Percentiles rank a stretch among this genome's conserved stretches.
Evolutionary conservation across 345 rosid genomes (phyloP).

Genomic region (Cochlearia excelsa): DNA sequence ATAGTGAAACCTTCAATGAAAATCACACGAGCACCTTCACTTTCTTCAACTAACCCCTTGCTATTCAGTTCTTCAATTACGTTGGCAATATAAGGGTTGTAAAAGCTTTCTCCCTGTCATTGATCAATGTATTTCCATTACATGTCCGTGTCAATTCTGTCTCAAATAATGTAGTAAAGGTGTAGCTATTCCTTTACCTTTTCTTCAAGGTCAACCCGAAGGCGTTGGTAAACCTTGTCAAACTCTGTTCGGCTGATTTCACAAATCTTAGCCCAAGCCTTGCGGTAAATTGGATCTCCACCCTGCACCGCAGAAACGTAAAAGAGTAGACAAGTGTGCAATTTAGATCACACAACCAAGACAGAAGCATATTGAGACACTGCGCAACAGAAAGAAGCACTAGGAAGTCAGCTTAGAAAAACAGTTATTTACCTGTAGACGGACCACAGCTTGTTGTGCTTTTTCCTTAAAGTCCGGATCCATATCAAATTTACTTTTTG

Average conservation of each 20-base stretch:
- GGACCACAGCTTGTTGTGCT: slow-evolving; percentile 80
- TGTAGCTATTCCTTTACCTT: slow-evolving; percentile 46
- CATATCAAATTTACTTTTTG: slow-evolving; percentile 62
- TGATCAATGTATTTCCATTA: slow-evolving; percentile 18
- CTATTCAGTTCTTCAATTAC: slow-evolving; percentile 47
- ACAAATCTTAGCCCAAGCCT: slow-evolving; percentile 82
- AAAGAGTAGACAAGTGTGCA: slow-evolving; percentile 1
- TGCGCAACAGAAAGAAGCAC: neutral
- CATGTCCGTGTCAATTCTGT: slow-evolving; percentile 4
- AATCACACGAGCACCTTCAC: slow-evolving; percentile 81
- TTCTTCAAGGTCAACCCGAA: slow-evolving; percentile 78
- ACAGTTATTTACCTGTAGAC: slow-evolving; percentile 56
- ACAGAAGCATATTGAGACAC: neutral
- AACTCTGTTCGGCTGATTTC: slow-evolving; percentile 80
- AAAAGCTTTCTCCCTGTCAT: slow-evolving; percentile 95
- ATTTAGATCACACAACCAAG: neutral
- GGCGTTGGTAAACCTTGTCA: slow-evolving; percentile 72
- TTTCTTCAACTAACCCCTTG: slow-evolving; percentile 65
- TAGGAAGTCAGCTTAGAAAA: neutral
- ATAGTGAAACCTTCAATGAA: slow-evolving; percentile 53
- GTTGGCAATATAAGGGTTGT: slow-evolving; percentile 65
- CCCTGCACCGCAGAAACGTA: slow-evolving; percentile 45
- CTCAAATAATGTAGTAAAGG: slow-evolving; percentile 8
- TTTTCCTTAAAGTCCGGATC: slow-evolving; percentile 65
- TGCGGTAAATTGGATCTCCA: slow-evolving; percentile 69